Evolutionary conservation across 306 rosid species (phyloP), one percentile per base, ranked within the genome.

Genomic region (Abrus precatorius): DNA sequence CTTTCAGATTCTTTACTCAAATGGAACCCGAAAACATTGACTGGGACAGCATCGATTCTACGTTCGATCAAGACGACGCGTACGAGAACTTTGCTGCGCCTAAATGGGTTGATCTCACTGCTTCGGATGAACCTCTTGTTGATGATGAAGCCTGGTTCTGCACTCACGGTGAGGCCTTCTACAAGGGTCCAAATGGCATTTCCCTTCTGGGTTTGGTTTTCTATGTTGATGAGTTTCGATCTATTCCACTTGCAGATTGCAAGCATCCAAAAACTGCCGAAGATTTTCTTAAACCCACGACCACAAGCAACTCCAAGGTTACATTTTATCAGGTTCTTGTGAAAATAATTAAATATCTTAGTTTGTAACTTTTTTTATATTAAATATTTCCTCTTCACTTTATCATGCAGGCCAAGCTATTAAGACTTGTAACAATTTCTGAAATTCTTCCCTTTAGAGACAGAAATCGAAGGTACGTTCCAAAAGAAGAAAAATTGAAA

Each of bases 1-100:
- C 65, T 71, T 33, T 29, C 56, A 84, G 87, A 28, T 56, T 69
- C 13, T 68, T 29, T 14, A 9, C n/a, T 20, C 3, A 50, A 54
- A 90, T 90, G 92, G 90, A 88, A 6, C 90, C 86, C 0, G 89
- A 83, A 52, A 86, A 75, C 65, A 83, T 90, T n/a, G 87, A 88
- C 64, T 90, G 90, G 92, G 71, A 84, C 29, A 83, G n/a, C 65
- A 64, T 88, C 10, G 86, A 85, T 2, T 87, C 91, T 1, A 29
- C 69, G 13, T 90, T 87, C 69, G 4, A 59, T 4, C 30, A 54
- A 55, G 92, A 88, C 28, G 88, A 87, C 1, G 34, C 54, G 3
- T 88, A 85, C 65, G 91, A 88, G 82, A 53, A 75, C 63, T 73
- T 86, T 6, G 71, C 83, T 8, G 91, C 87, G 5, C 92, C 92